Evolutionary conservation across 2,329 filamentous ascomycete genomes (phyloP).

Genomic region (Neocucurbitaria cava): DNA sequence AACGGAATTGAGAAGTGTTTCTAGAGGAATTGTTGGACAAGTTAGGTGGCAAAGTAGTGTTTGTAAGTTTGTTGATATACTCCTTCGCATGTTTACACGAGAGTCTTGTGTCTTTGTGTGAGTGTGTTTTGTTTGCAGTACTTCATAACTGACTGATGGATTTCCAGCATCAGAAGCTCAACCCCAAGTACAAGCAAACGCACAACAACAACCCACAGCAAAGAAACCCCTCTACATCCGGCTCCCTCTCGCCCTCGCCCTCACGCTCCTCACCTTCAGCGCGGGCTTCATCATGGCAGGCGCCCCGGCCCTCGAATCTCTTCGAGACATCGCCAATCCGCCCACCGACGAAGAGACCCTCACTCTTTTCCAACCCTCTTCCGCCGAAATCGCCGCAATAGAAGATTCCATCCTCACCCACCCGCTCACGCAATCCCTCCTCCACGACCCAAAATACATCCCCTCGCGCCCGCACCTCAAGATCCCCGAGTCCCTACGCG

Average conservation of each 20-base stretch:
- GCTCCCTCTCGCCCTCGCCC: slow-evolving; percentile 54
- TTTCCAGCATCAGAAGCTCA: slow-evolving; percentile 15
- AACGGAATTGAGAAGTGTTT: slow-evolving; percentile 3
- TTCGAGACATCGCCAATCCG: slow-evolving; percentile 59
- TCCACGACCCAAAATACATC: slow-evolving; percentile 68
- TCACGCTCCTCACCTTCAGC: slow-evolving; percentile 57
- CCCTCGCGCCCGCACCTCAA: slow-evolving; percentile 89
- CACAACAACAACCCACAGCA: slow-evolving; percentile 9
- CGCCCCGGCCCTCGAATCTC: slow-evolving; percentile 59
- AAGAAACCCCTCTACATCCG: slow-evolving; percentile 36
- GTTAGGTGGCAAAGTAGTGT: slow-evolving; percentile 22
- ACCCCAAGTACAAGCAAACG: slow-evolving; percentile 14
- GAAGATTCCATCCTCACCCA: slow-evolving; percentile 78
- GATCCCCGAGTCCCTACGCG: slow-evolving; percentile 73
- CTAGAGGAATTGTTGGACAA: slow-evolving; percentile 3
- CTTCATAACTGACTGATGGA: slow-evolving; percentile 5
- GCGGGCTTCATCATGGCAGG: slow-evolving; percentile 66
- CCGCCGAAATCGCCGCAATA: slow-evolving; percentile 62
- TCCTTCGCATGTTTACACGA: not conserved
- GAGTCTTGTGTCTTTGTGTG: not conserved
- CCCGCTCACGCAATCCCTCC: slow-evolving; percentile 74
- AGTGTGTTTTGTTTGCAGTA: not conserved
- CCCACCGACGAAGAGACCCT: slow-evolving; percentile 78
- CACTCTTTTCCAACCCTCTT: slow-evolving; percentile 66
- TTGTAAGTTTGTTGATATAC: slow-evolving; percentile 26